Conservation (phyloP, 306 rosid species). For the Cyamopsis tetragonoloba region DNA sequence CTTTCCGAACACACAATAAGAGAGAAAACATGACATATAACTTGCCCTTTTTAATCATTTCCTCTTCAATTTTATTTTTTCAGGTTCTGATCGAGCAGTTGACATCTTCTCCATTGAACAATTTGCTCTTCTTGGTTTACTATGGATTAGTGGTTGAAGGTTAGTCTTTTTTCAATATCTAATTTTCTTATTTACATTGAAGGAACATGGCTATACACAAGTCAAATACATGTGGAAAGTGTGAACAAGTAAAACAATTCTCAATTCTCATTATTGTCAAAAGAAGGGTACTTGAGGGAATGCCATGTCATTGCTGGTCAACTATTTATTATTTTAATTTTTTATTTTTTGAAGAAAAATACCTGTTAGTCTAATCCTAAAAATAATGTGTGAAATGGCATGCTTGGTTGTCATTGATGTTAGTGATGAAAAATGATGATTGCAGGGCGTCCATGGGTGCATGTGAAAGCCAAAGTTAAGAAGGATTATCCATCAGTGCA, state of each 20-base stretch:
- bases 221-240: conserved; percentile 11
- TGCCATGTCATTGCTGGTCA: background rate
- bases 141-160: conserved; percentile 79
- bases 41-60: background rate
- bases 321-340: conserved; percentile 15
- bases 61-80: conserved; percentile 2
- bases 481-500: conserved; percentile 83
- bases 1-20: background rate
- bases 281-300: background rate
- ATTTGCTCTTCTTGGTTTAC: conserved; percentile 78
- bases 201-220: conserved; percentile 10
- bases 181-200: conserved; percentile 8
- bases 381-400: conserved; percentile 5
- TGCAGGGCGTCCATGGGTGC: conserved; percentile 81
- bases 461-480: conserved; percentile 80
- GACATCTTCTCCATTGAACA: conserved; percentile 88
- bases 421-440: conserved; percentile 22
- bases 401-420: conserved; percentile 7
- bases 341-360: background rate
- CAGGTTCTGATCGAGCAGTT: conserved; percentile 91
- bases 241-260: conserved; percentile 15
- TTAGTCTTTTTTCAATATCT: conserved; percentile 37
- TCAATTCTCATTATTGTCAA: conserved; percentile 15
- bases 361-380: background rate
- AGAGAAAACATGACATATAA: background rate